Base-by-base conservation (phyloP, 768 basidiomycete genomes). In the Xerocomus spinulosus region DNA sequence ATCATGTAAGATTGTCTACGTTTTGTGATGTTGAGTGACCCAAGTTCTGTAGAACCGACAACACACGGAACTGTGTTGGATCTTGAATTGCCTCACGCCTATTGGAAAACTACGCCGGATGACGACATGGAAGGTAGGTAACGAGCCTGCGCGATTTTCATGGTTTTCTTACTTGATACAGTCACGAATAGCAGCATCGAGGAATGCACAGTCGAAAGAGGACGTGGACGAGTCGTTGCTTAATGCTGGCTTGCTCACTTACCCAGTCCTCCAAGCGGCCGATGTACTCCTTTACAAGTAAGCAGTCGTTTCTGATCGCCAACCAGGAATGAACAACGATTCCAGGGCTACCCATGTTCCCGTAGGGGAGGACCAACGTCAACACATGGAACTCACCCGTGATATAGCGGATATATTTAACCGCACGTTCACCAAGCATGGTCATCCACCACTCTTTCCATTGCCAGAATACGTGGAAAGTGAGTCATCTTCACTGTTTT, bases 291-390 rank as follows among this genome's bases (percentile, higher is more conserved):
- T 81, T 0, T 96, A 97, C 63, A 80, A 78, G 93, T 89, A 54
- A 47, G 79, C 42, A 26, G 5, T 49, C 38, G 1, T 8, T 17
- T 20, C 5, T 28, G 21, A 33, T 28, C 17, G 2, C 34, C n/a
- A n/a, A 28, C 17, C 2, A 13, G 7, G 6, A 9, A 41, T 44
- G 12, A 42, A 37, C 20, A 17, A 29, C 13, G 10, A 9, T 8
- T 7, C 2, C 53, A 92, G 93, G 56, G 81, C 92, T 2, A 95
- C 92, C 0, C 88, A 93, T 63, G 87, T 98, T 1, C 95, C 95
- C 0, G 94, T 98, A 5, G 95, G 95, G 21, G 93, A 97, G 59
- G 95, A 98, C 64, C 95, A 97, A 61, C 80, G 82, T 18, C 95
- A 98, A 69, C 95, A 98, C 60, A 78, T 97, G 34, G 93, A 96